These are phyloP conservation scores for Naganishia sp. DNA, from an alignment of 1,284 basidiomycete genomes.

Conservation along the genomic window DNA sequence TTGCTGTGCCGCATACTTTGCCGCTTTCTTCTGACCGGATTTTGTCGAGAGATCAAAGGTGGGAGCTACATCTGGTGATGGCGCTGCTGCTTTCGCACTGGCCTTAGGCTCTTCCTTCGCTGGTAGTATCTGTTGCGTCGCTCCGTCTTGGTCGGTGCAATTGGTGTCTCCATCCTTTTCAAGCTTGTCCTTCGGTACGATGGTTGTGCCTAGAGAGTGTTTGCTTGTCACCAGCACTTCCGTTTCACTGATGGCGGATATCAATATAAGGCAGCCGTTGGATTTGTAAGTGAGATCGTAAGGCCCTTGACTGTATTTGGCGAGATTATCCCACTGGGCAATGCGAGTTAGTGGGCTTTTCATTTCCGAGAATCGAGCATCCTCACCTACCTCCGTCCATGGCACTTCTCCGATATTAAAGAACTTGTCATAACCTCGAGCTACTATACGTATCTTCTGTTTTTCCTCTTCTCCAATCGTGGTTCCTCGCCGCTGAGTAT, in stretches of 20 bases:
- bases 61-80: background rate
- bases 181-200: conserved; percentile 15
- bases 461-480: conserved; percentile 35
- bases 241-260: conserved; percentile 75
- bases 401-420: conserved; percentile 96
- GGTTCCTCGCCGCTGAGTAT: conserved; percentile 31
- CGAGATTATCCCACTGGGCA: conserved; percentile 74
- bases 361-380: background rate
- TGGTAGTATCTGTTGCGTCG: background rate
- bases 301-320: conserved; percentile 70
- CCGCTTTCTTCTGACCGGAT: conserved; percentile 26
- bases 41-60: conserved; percentile 26
- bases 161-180: conserved; percentile 19
- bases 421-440: conserved; percentile 97
- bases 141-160: background rate
- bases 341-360: conserved; percentile 27
- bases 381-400: conserved; percentile 66
- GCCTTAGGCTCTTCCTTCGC: background rate
- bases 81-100: background rate
- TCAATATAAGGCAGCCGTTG: conserved; percentile 98
- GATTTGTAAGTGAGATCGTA: conserved; percentile 92
- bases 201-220: conserved; percentile 63
- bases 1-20: conserved; percentile 12
- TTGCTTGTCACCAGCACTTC: conserved; percentile 89
- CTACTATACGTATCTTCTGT: conserved; percentile 70